phyloP scores from a whole-genome alignment of 1,284 basidiomycete genomes.

The Tetrapyrgos nigripes region DNA sequence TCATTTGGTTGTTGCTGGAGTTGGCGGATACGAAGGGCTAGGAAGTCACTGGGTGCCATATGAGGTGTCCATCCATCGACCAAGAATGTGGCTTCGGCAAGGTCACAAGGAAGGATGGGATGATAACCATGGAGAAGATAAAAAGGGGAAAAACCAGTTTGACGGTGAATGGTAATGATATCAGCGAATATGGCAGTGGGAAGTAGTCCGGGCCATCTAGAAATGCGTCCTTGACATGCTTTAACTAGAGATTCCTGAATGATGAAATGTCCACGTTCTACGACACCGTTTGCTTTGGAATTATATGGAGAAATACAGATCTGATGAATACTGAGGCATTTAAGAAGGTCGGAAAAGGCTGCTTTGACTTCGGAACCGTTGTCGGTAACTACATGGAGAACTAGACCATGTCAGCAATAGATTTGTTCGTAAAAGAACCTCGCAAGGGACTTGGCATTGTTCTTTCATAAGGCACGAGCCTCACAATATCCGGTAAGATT shows the following conservation, averaged over 20 bases:
- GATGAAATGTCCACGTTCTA: constrained; percentile 31
- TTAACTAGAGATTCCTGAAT: constrained; percentile 32
- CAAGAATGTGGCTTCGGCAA: constrained; percentile 23
- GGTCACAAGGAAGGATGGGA: constrained; percentile 30
- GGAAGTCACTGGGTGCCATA: constrained; percentile 18
- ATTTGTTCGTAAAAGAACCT: constrained; percentile 24
- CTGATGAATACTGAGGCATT: constrained; percentile 19
- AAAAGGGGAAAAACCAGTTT: constrained; percentile 31
- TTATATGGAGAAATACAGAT: constrained; percentile 33
- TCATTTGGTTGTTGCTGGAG: too few species aligned
- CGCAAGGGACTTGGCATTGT: constrained; percentile 21
- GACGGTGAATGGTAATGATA: constrained; percentile 26
- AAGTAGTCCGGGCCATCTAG: constrained; percentile 10
- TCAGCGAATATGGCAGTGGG: constrained; percentile 26
- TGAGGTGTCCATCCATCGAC: background rate
- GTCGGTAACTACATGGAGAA: constrained; percentile 32
- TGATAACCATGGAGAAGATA: constrained; percentile 29
- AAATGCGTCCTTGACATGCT: constrained; percentile 12
- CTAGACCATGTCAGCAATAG: constrained; percentile 43
- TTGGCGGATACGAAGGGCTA: too few species aligned
- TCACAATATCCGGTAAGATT: constrained; percentile 28
- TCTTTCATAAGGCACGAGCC: constrained; percentile 19
- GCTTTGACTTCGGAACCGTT: constrained; percentile 19
- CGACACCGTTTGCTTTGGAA: constrained; percentile 30
- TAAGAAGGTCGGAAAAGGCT: constrained; percentile 26